phyloP scores from a whole-genome alignment of 352 stramenopile species.

The Globisporangium nodosum region DNA sequence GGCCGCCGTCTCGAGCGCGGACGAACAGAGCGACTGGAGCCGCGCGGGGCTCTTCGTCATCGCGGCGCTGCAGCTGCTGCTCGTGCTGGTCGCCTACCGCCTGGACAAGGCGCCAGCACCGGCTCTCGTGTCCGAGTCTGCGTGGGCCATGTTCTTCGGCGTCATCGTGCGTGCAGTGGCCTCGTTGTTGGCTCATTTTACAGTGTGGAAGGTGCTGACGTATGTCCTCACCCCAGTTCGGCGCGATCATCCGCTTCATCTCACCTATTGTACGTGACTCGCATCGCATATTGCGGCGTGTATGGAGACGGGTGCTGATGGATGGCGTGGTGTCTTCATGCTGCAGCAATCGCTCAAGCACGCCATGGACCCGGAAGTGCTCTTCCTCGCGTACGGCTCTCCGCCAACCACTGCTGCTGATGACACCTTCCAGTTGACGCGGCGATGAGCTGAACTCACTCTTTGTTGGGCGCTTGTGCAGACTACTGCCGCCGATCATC shows the following conservation, averaged over 20 bases:
- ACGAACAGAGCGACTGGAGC: constrained; percentile 48
- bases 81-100: constrained; percentile 79
- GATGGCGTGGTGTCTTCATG: neutral
- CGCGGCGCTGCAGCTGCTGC: constrained; percentile 70
- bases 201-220: neutral
- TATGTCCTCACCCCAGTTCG: constrained; percentile 39
- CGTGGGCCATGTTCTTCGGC: constrained; percentile 78
- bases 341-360: constrained; percentile 72
- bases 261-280: constrained; percentile 50
- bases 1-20: constrained; percentile 13
- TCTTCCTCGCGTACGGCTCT: constrained; percentile 70
- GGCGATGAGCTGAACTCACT: neutral
- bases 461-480: constrained; percentile 3
- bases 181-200: too few relatives aligned
- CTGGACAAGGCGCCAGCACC: constrained; percentile 61
- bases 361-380: constrained; percentile 73
- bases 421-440: neutral
- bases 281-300: neutral
- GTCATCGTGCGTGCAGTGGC: constrained; percentile 46
- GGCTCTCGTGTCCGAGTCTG: constrained; percentile 76
- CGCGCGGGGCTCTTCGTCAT: constrained; percentile 76
- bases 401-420: neutral
- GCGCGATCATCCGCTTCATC: constrained; percentile 64
- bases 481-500: constrained; percentile 76
- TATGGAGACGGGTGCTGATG: neutral